Evolutionary conservation across 2,329 filamentous ascomycete genomes (phyloP), one percentile per base, ranked within the genome.

Genomic region (Volutella citrinella): DNA sequence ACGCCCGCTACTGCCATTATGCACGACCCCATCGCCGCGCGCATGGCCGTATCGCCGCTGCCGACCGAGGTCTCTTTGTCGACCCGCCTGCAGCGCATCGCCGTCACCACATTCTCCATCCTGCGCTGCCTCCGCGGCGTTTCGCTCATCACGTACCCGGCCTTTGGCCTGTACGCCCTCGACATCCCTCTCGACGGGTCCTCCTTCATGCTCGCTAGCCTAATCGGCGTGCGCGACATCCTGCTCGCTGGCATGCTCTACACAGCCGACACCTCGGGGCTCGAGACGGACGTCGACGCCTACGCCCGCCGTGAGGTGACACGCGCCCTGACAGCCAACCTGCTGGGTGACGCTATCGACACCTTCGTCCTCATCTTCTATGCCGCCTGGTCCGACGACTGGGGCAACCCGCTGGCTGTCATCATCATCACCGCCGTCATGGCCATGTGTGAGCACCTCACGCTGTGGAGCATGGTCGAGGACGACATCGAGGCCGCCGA

Each of bases 311-410:
- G 51, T 30, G 57, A 60, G 29, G 42, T 55, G 6, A 49, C 49
- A 20, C 51, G 58, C 32, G 56, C 57, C 4, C 43, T 61, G 19
- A 49, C 52, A 10, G 45, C 48, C 16, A 56, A 50, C 24, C 44
- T 61, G 6, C 49, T 59, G 15, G 57, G 54, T 42, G 58, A 61
- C 46, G 55, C 55, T 37, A 48, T 57, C 26, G 57, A 60, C 44
- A 54, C 58, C 6, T 59, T 57, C 18, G 50, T 59, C 23, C 46
- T 60, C 32, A 57, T 61, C 29, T 60, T 61, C 32, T 56, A 55
- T 14, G 56, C 55, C 13, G 57, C 56, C 2, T 57, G 55, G 50
- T 51, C 51, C 2, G 44, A 48, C 15, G 48, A 51, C 30, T 56
- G 55, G 51, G 44, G 49, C 5, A 53, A 52, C 30, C 55, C 53